Conservation (phyloP, 2,329 filamentous ascomycete genomes). For the Colletotrichum viniferum region DNA sequence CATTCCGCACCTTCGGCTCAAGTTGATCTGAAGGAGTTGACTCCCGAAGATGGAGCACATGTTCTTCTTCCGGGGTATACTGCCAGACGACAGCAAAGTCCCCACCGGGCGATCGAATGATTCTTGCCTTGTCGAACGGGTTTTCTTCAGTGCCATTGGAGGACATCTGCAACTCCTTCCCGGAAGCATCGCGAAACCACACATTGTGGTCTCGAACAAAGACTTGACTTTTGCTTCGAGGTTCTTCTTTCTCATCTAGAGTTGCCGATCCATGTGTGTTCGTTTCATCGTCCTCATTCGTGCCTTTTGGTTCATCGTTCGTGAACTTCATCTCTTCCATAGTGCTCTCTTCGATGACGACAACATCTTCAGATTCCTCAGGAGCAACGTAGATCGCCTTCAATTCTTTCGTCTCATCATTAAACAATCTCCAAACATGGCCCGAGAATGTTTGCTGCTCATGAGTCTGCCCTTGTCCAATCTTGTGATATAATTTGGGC, state of each 20-base stretch:
- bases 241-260: not conserved
- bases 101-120: slow-evolving; percentile 23
- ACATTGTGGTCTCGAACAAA: not conserved
- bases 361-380: not conserved
- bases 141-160: not conserved
- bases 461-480: not conserved
- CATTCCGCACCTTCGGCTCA: slow-evolving; percentile 26
- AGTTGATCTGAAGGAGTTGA: slow-evolving; percentile 30
- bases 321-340: not conserved
- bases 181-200: not conserved
- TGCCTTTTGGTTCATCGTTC: not conserved
- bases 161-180: not conserved
- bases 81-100: slow-evolving; percentile 27
- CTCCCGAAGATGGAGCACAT: slow-evolving; percentile 25
- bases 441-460: slow-evolving; percentile 5
- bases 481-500: slow-evolving; percentile 10
- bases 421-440: slow-evolving; percentile 18
- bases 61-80: slow-evolving; percentile 23
- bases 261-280: not conserved
- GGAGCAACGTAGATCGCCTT: slow-evolving; percentile 15
- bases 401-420: not conserved
- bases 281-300: not conserved
- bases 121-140: not conserved
- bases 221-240: not conserved
- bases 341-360: not conserved